Evolutionary conservation across 2,329 filamentous ascomycete species (phyloP), one percentile per base, ranked within the genome.

Genomic region (Coniella vitis): DNA sequence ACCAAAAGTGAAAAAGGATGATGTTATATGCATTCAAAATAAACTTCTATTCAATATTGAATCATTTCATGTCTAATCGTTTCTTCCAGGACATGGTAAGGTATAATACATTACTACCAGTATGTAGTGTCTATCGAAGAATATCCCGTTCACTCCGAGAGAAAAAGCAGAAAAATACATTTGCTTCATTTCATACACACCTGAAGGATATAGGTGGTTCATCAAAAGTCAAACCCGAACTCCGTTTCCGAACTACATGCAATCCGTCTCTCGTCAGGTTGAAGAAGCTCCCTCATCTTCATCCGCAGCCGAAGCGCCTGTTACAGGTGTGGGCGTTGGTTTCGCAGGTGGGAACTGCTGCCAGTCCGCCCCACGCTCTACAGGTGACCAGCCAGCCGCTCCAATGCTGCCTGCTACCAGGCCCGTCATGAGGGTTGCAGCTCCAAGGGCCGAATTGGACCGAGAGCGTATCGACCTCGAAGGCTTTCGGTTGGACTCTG

Each of bases 341-440:
- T 53, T 51, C 32, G 21, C 58, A 13, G 61, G 61, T 36, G 61
- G 63, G 45, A 63, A 61, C 46, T 63, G 61, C 16, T 58, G 59
- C 22, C 63, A 59, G 44, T 65, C 67, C 16, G 57, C 61, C 42
- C 64, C 68, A 8, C 78, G 69, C 52, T 83, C 82, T 47, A 82
- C 76, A 1, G 86, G 86, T 41, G 84, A 87, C 86, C 86, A 90
- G 25, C 83, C 84, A 13, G 82, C 85, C 31, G 81, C 86, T 13
- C 51, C 51, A 31, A 90, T 79, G 59, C 83, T 84, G 38, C 85
- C 86, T 8, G 86, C 87, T 43, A 90, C 80, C 50, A 90, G 84
- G 53, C 87, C 87, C n/a, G 86, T 84, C 86, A 90, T 90, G 53
- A 89, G 86, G 7, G 83, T 82, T 2, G 85, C 83, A 2, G 86